Conservation (phyloP, 2,329 filamentous ascomycete genomes). For the Tolypocladium ovalisporum region DNA sequence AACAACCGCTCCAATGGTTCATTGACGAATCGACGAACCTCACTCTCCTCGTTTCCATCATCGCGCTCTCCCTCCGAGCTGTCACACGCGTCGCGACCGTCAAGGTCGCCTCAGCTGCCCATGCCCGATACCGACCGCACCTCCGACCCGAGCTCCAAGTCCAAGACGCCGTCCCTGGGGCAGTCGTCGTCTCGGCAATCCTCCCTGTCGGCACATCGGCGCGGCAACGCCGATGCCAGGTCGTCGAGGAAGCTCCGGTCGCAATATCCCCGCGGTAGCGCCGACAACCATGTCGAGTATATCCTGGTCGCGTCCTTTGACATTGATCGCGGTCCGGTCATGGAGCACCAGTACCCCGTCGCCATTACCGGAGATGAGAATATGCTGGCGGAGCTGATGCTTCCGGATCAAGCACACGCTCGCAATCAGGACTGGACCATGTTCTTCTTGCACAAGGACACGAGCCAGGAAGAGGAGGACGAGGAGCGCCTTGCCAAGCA, state of each 20-base stretch:
- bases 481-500: conserved; percentile 51
- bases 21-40: conserved; percentile 31
- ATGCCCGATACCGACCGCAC: conserved; percentile 41
- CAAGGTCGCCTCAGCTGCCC: conserved; percentile 43
- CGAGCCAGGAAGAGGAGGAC: conserved; percentile 71
- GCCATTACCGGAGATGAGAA: conserved; percentile 95
- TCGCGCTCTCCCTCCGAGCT: conserved; percentile 48
- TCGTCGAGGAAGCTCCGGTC: conserved; percentile 52
- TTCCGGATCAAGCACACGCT: conserved; percentile 92
- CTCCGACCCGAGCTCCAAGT: conserved; percentile 49
- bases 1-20: conserved; percentile 22
- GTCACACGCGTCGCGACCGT: conserved; percentile 41
- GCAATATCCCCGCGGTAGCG: conserved; percentile 62
- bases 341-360: conserved; percentile 96
- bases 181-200: conserved; percentile 50
- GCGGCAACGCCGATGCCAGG: conserved; percentile 38
- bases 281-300: conserved; percentile 95
- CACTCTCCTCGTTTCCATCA: conserved; percentile 54
- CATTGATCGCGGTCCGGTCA: conserved; percentile 88
- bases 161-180: conserved; percentile 47
- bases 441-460: conserved; percentile 96
- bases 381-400: conserved; percentile 96
- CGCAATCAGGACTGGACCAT: conserved; percentile 98
- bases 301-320: conserved; percentile 96
- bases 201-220: conserved; percentile 40